Percentiles rank a stretch among this genome's conserved stretches.
phyloP scores from a whole-genome alignment of 495 filamentous ascomycete genomes.

The Talaromyces stipitatus region DNA sequence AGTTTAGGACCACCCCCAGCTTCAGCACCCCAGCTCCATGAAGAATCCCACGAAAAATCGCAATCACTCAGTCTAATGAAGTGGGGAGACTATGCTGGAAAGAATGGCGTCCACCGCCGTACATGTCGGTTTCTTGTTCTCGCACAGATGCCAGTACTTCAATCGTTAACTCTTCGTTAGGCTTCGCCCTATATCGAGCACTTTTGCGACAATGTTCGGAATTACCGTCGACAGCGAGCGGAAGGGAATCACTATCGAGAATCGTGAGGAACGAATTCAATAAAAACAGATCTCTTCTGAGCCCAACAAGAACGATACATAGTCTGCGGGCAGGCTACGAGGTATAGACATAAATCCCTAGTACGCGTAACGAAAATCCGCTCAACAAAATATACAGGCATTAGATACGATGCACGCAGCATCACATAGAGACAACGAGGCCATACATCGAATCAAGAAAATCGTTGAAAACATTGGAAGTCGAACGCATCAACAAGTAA shows the following conservation, averaged over 20 bases:
- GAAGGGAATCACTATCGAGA: constrained; percentile 8
- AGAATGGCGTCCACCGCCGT: constrained; percentile 44
- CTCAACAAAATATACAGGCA: constrained; percentile 21
- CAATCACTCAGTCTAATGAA: not conserved
- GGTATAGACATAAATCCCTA: constrained; percentile 24
- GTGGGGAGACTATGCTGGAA: not conserved
- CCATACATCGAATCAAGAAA: constrained; percentile 14
- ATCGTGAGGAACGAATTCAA: constrained; percentile 50
- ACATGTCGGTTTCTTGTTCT: constrained; percentile 46
- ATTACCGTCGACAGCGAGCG: constrained; percentile 28
- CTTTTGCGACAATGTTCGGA: constrained; percentile 54
- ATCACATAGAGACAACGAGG: constrained; percentile 20
- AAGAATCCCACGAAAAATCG: not conserved
- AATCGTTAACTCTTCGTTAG: constrained; percentile 30
- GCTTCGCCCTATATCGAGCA: constrained; percentile 65
- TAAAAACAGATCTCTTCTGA: constrained; percentile 45
- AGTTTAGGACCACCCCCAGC: not conserved
- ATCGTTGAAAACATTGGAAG: constrained; percentile 14
- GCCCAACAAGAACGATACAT: constrained; percentile 43
- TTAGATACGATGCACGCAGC: constrained; percentile 34
- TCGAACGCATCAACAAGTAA: not conserved
- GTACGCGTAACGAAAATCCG: not conserved
- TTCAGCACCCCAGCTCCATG: not conserved
- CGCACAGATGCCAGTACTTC: not conserved
- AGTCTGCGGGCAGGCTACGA: constrained; percentile 60